Evolutionary conservation across 192 early-diverging fungal genomes (phyloP), one percentile per base, ranked within the genome.

Genomic region (Diversispora epigaea): DNA sequence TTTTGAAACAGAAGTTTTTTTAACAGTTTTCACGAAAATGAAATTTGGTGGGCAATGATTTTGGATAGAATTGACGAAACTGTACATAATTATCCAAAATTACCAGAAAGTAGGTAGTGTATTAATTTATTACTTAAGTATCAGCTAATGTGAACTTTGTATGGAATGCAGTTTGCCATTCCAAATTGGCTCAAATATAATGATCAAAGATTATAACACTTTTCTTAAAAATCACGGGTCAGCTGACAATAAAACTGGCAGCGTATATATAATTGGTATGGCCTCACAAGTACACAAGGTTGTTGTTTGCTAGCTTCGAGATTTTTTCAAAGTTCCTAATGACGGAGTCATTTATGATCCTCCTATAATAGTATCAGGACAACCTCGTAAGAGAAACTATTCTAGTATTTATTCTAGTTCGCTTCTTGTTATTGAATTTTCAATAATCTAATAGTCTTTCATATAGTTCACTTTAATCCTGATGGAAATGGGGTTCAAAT

Each of bases 101-200:
- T 68, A 68, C 66, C 43, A 50, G 49, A 46, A 68, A 68, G 66
- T 3, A 68, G 66, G 66, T 68, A 12, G 66, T 39, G 0, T 17
- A 50, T 68, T 46, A 68, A 0, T 46, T 68, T 67, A 47, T 67
- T 47, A 46, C 65, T 47, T 67, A 49, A 46, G 43, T 49, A 45
- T 44, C 44, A 67, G 15, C 15, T 68, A 68, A 68, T 39, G 12
- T 62, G 6, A 32, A 61, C 58, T 71, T 56, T 71, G 68, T 71
- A 71, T 71, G 68, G 49, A 71, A 56, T 43, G 49, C 32, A 71
- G 69, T 43, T 71, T 71, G 9, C 54, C 69, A 43, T 58, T 71
- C 7, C 4, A 57, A 71, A 58, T 71, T 57, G 55, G 54, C 68
- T 57, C 52, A 6, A 58, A 52, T 4, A 57, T 71, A 43, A 43